Evolutionary conservation across 345 rosid species (phyloP).

Genomic region (Raphanus sativus): DNA sequence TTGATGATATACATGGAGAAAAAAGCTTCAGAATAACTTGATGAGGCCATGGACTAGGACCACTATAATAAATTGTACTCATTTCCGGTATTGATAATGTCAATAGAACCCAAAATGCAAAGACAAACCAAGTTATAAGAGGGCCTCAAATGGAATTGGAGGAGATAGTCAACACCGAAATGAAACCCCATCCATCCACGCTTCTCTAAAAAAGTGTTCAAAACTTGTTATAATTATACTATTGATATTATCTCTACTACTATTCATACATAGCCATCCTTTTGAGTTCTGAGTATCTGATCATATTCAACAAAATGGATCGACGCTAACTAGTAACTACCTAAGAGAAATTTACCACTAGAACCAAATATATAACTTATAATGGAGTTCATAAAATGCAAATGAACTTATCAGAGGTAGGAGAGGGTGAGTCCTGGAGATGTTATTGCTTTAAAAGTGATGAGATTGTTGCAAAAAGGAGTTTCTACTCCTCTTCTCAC

Average conservation of each 20-base stretch:
- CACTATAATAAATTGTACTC: conserved; percentile 37
- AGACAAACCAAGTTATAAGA: conserved; percentile 32
- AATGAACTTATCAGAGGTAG: not conserved
- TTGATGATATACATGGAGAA: conserved; percentile 33
- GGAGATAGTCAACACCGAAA: conserved; percentile 54
- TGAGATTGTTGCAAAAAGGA: conserved; percentile 3
- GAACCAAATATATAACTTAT: not conserved
- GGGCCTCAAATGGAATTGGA: conserved; percentile 25
- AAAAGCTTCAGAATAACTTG: conserved; percentile 14
- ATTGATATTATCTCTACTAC: conserved; percentile 8
- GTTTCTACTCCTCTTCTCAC: conserved; percentile 14
- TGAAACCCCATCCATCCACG: conserved; percentile 36
- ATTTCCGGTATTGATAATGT: conserved; percentile 36
- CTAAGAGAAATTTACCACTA: not conserved
- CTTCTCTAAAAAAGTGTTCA: conserved; percentile 36
- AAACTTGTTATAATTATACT: conserved; percentile 35
- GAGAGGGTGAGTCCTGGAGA: not conserved
- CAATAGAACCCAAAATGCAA: conserved; percentile 29
- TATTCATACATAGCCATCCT: not conserved
- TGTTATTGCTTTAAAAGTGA: conserved; percentile 11
- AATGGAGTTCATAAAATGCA: not conserved
- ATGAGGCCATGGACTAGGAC: conserved; percentile 43
- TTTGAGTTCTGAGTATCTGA: conserved; percentile 20
- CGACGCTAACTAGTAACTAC: not conserved
- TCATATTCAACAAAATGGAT: not conserved